These are phyloP conservation scores for Pichia deserticola DNA, from an alignment of 805 yeast species.

Conservation along the genomic window DNA sequence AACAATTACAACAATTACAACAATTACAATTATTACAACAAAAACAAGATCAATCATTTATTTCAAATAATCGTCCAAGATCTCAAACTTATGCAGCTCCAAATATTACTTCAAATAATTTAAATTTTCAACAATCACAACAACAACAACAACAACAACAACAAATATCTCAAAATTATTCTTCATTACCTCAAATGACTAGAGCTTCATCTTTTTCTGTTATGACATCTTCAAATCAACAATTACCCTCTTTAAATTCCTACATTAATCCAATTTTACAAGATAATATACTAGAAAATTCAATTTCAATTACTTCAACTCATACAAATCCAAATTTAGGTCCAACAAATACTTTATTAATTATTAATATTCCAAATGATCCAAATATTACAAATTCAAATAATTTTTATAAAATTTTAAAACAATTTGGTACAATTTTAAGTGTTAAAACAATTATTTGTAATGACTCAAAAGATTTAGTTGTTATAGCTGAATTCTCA, in stretches of 20 bases:
- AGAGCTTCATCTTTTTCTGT: slow-evolving; percentile 18
- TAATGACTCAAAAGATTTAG: slow-evolving; percentile 25
- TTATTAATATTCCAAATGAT: slow-evolving; percentile 68
- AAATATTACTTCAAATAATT: neutral
- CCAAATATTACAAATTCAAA: slow-evolving; percentile 38
- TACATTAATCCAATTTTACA: slow-evolving; percentile 23
- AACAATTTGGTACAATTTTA: slow-evolving; percentile 53
- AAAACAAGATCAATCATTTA: neutral
- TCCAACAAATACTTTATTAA: slow-evolving; percentile 69
- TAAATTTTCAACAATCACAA: neutral
- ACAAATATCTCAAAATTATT: slow-evolving; percentile 10
- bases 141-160: slow-evolving; percentile 10
- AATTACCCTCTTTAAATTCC: slow-evolving; percentile 5
- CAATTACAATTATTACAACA: neutral
- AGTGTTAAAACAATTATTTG: slow-evolving; percentile 53
- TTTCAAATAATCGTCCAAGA: slow-evolving; percentile 27
- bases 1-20: neutral
- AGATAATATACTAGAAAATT: slow-evolving; percentile 56
- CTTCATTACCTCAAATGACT: slow-evolving; percentile 7
- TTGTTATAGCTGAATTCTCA: slow-evolving; percentile 66
- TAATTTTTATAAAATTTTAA: slow-evolving; percentile 44
- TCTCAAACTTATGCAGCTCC: slow-evolving; percentile 33
- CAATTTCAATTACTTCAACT: slow-evolving; percentile 59
- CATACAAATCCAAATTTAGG: slow-evolving; percentile 62
- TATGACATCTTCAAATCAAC: slow-evolving; percentile 6